A percentile compares a stretch with the other conserved stretches of the same genome.
Evolutionary conservation across 306 rosid genomes (phyloP).

Genomic region (Dicorynia guianensis): DNA sequence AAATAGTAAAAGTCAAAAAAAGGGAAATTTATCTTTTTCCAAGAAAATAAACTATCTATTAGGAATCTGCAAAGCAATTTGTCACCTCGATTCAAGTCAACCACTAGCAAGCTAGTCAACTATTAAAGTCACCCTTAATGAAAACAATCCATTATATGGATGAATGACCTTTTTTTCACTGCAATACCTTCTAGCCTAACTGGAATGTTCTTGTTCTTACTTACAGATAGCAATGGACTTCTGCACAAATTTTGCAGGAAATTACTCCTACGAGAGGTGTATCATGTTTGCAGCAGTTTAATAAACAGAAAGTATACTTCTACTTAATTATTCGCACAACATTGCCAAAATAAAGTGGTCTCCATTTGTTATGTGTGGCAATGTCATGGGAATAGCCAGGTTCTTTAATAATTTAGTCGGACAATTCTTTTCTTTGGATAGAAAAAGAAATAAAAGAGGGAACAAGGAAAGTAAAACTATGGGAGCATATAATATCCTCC

Average conservation of each 20-base stretch:
- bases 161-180: neutral
- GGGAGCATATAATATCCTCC: too few relatives aligned
- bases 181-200: neutral
- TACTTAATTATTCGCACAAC: too few relatives aligned
- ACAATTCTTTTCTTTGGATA: too few relatives aligned
- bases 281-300: neutral
- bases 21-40: neutral
- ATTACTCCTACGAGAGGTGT: neutral
- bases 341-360: too few relatives aligned
- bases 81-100: neutral
- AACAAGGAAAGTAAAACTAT: too few relatives aligned
- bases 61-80: neutral
- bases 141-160: too few relatives aligned
- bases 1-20: neutral
- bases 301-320: too few relatives aligned
- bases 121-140: neutral
- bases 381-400: too few relatives aligned
- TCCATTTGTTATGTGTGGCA: too few relatives aligned
- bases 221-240: neutral
- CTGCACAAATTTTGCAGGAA: neutral
- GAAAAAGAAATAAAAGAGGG: too few relatives aligned
- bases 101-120: neutral
- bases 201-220: neutral
- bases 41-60: constrained; percentile 4
- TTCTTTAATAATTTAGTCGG: neutral